phyloP scores from a whole-genome alignment of 1,284 basidiomycete genomes.

The Cutaneotrichosporon dermatis region DNA sequence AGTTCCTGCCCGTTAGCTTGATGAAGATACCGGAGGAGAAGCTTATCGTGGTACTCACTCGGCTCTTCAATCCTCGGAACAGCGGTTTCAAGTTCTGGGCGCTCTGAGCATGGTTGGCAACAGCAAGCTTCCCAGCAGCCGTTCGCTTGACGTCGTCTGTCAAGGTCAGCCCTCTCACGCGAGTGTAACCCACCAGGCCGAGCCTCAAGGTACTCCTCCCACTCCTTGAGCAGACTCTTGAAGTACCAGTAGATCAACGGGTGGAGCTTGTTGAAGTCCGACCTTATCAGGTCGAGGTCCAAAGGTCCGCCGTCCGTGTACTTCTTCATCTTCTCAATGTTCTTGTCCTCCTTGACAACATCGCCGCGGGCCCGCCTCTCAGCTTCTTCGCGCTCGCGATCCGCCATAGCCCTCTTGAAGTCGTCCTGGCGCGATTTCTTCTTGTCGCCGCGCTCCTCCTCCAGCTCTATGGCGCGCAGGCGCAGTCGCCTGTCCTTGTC shows the following conservation, averaged over 20 bases:
- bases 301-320: constrained; percentile 18
- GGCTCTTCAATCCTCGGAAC: constrained; percentile 80
- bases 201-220: constrained; percentile 89
- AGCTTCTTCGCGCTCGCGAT: constrained; percentile 61
- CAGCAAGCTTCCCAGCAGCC: constrained; percentile 86
- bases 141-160: constrained; percentile 66
- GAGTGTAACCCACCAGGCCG: constrained; percentile 65
- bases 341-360: constrained; percentile 2
- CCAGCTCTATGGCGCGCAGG: constrained; percentile 85
- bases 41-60: constrained; percentile 54
- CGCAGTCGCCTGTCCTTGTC: constrained; percentile 89
- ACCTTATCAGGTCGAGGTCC: constrained; percentile 77
- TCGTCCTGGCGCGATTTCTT: constrained; percentile 69
- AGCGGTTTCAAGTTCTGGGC: constrained; percentile 95
- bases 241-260: constrained; percentile 96
- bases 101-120: constrained; percentile 91
- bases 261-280: constrained; percentile 92
- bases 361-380: constrained; percentile 50
- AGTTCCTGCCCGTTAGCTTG: constrained; percentile 57
- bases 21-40: not conserved
- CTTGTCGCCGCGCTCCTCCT: constrained; percentile 61
- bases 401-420: constrained; percentile 87
- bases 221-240: constrained; percentile 86
- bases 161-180: not conserved
- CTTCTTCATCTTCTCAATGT: constrained; percentile 9